Evolutionary conservation across 768 basidiomycete genomes (phyloP).

Genomic region (Kwoniella bestiolae): DNA sequence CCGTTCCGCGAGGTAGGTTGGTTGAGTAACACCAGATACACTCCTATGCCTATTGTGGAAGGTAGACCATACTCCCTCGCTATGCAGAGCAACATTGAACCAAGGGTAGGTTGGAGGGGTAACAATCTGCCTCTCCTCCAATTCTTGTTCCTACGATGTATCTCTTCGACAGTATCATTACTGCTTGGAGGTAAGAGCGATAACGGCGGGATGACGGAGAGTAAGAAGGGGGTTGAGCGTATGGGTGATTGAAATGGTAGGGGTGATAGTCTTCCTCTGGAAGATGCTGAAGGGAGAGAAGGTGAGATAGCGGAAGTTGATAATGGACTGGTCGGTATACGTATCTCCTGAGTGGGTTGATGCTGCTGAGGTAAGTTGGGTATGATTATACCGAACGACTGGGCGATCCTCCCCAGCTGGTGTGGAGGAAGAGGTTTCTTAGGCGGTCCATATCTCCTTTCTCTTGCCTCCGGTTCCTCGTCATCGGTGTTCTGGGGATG

Average conservation of each 20-base stretch:
- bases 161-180: conserved; percentile 12
- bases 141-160: conserved; percentile 20
- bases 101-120: conserved; percentile 79
- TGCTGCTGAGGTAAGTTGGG: conserved; percentile 39
- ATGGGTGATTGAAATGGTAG: conserved; percentile 12
- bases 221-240: conserved; percentile 30
- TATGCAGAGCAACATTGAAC: conserved; percentile 81
- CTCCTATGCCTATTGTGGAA: conserved; percentile 76
- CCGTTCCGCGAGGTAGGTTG: conserved; percentile 58
- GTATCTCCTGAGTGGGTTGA: background rate
- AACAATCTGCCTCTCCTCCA: conserved; percentile 82
- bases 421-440: conserved; percentile 40
- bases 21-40: conserved; percentile 71
- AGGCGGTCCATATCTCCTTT: conserved; percentile 43
- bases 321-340: conserved; percentile 14
- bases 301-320: conserved; percentile 14
- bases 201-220: conserved; percentile 49
- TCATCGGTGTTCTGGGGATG: conserved; percentile 5
- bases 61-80: conserved; percentile 93
- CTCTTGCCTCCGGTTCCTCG: conserved; percentile 1
- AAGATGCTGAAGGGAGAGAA: background rate
- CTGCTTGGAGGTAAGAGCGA: conserved; percentile 26
- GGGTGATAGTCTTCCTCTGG: conserved; percentile 15
- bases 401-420: conserved; percentile 50
- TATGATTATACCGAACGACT: conserved; percentile 52